Conservation (phyloP, 441 rosid genomes). For the Hypseocharis bilobata region DNA sequence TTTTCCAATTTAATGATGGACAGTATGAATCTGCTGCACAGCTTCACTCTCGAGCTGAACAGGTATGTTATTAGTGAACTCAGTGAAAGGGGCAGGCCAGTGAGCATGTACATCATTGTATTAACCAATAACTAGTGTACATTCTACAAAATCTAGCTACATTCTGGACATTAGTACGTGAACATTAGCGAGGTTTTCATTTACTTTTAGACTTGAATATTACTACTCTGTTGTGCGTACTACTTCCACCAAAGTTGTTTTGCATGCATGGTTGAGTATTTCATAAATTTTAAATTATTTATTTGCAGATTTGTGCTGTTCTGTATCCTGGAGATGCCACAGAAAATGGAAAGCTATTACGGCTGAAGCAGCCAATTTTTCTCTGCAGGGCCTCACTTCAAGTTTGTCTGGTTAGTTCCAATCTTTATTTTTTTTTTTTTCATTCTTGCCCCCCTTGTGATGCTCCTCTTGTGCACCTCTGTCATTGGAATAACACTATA, state of each 20-base stretch:
- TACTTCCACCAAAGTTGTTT: not conserved
- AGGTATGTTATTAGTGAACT: constrained; percentile 38
- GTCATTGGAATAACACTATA: not conserved
- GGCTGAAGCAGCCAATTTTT: constrained; percentile 91
- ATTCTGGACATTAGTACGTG: not conserved
- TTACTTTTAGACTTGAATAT: not conserved
- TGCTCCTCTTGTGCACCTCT: not conserved
- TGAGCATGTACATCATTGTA: not conserved
- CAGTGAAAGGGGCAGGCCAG: not conserved
- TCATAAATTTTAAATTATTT: too few relatives aligned
- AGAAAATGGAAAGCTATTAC: constrained; percentile 81
- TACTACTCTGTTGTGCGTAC: not conserved
- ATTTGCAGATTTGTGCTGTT: constrained; percentile 81
- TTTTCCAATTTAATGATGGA: constrained; percentile 89
- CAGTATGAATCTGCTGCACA: constrained; percentile 86
- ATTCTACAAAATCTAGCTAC: not conserved
- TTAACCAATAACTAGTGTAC: not conserved
- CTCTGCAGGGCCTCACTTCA: constrained; percentile 98
- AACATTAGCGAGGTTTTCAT: not conserved
- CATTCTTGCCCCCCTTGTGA: not conserved
- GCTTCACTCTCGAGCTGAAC: constrained; percentile 78
- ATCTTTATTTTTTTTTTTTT: not conserved
- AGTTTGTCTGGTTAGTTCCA: constrained; percentile 35
- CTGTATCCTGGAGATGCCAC: constrained; percentile 98
- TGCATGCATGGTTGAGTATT: too few relatives aligned